phyloP scores from a whole-genome alignment of 2,329 filamentous ascomycete species.

The Orbilia brochopaga region DNA sequence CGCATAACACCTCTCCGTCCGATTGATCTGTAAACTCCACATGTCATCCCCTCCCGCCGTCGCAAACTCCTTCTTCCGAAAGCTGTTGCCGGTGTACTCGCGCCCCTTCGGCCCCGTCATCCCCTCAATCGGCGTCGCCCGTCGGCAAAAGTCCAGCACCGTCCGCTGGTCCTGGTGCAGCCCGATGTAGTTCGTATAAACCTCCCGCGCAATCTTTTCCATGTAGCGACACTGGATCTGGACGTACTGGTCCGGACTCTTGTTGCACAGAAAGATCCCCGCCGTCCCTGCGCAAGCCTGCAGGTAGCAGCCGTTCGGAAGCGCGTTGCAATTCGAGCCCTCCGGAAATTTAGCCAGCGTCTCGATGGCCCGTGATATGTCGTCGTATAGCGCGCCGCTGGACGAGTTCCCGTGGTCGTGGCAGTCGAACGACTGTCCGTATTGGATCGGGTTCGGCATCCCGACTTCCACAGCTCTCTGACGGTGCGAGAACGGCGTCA shows the following conservation, averaged over 20 bases:
- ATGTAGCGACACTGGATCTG: slow-evolving; percentile 24
- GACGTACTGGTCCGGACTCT: slow-evolving; percentile 7
- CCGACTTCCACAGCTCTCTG: slow-evolving; percentile 22
- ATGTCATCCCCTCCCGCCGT: slow-evolving; percentile 29
- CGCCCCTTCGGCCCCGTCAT: slow-evolving; percentile 23
- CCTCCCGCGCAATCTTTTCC: slow-evolving; percentile 24
- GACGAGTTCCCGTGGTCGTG: slow-evolving; percentile 31
- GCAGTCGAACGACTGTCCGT: slow-evolving; percentile 39
- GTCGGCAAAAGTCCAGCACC: slow-evolving; percentile 25
- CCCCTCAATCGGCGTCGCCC: neutral
- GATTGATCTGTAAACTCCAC: slow-evolving; percentile 41
- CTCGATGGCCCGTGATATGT: slow-evolving; percentile 24
- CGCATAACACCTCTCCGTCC: slow-evolving; percentile 24
- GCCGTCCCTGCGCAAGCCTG: slow-evolving; percentile 30
- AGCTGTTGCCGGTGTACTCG: slow-evolving; percentile 42
- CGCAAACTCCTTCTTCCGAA: slow-evolving; percentile 35
- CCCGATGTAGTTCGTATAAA: slow-evolving; percentile 28
- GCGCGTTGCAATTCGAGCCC: slow-evolving; percentile 15
- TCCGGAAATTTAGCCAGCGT: slow-evolving; percentile 20
- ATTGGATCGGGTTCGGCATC: slow-evolving; percentile 23
- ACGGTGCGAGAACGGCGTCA: neutral
- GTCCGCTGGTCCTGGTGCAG: slow-evolving; percentile 29
- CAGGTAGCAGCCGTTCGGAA: slow-evolving; percentile 29
- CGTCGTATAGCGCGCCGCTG: slow-evolving; percentile 14
- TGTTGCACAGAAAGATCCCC: slow-evolving; percentile 33